Conservation (phyloP, 495 filamentous ascomycete genomes). For the Parachaetomium inaequale region DNA sequence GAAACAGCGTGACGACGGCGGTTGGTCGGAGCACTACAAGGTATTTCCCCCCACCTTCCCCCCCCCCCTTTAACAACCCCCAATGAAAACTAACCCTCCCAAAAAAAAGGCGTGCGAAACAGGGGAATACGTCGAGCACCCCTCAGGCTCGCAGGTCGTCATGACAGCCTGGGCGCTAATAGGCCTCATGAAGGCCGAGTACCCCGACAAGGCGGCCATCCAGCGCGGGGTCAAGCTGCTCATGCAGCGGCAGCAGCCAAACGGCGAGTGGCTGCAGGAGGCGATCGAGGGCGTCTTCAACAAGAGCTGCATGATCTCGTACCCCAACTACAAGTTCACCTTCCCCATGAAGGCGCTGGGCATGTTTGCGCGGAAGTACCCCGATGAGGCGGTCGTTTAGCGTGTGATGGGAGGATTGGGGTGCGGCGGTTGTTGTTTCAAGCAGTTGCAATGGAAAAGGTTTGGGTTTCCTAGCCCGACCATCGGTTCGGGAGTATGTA, state of each 20-base stretch:
- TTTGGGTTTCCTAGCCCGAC: no score
- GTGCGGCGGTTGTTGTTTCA: not conserved
- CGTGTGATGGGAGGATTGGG: not conserved
- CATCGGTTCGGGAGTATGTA: not conserved
- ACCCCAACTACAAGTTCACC: conserved; percentile 98
- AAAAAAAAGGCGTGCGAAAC: conserved; percentile 53
- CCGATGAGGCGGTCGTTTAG: conserved; percentile 54
- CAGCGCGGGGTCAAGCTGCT: conserved; percentile 73
- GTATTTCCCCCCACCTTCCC: conserved; percentile 43
- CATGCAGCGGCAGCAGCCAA: conserved; percentile 76
- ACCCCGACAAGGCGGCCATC: conserved; percentile 70
- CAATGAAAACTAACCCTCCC: not conserved
- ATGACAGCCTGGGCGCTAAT: conserved; percentile 91
- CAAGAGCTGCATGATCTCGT: conserved; percentile 98
- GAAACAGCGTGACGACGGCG: conserved; percentile 81
- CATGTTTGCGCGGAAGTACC: conserved; percentile 75
- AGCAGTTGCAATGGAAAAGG: no score
- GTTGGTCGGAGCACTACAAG: conserved; percentile 94
- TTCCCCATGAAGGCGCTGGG: conserved; percentile 93
- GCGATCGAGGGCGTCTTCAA: conserved; percentile 98
- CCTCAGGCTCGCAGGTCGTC: conserved; percentile 71
- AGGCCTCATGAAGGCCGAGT: conserved; percentile 77
- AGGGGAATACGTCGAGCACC: conserved; percentile 49
- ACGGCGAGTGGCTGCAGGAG: conserved; percentile 95
- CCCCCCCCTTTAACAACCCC: not conserved